Percentiles rank a stretch among this genome's conserved stretches.
phyloP scores from a whole-genome alignment of 208 protist species.

The Trypanosoma theileri region DNA sequence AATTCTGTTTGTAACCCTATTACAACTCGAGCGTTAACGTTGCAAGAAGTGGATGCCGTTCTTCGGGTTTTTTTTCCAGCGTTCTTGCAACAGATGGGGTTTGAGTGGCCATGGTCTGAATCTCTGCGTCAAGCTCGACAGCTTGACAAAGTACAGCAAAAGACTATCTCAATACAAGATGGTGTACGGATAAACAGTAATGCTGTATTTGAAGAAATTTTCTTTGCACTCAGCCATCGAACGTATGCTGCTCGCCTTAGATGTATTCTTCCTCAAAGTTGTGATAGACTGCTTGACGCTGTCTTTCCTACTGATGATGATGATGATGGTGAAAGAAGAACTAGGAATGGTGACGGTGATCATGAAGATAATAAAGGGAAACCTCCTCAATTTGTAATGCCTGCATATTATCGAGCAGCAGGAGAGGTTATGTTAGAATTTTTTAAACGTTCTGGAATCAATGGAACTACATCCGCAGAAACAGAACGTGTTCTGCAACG shows the following conservation, averaged over 20 bases:
- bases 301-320: conserved; percentile 8
- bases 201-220: conserved; percentile 44
- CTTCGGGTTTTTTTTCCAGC: conserved; percentile 51
- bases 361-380: conserved; percentile 12
- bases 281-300: conserved; percentile 45
- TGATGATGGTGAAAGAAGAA: conserved; percentile 2
- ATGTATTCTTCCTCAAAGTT: conserved; percentile 67
- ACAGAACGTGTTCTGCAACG: conserved; percentile 46
- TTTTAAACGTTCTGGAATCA: conserved; percentile 38
- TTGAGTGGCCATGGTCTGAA: conserved; percentile 85
- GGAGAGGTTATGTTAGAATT: conserved; percentile 47
- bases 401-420: conserved; percentile 67
- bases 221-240: conserved; percentile 41
- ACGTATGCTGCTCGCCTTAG: conserved; percentile 66
- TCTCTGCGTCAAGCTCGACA: conserved; percentile 43
- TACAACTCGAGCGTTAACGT: conserved; percentile 33
- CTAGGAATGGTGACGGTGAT: conserved; percentile 1
- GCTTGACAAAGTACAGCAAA: conserved; percentile 50
- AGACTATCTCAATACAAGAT: conserved; percentile 1
- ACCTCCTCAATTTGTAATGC: conserved; percentile 45
- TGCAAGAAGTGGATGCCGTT: conserved; percentile 68
- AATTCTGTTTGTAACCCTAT: conserved; percentile 7
- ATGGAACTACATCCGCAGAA: conserved; percentile 40
- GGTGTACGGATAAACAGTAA: conserved; percentile 46
- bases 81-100: conserved; percentile 71